Evolutionary conservation across 176 grass and related monocot species (phyloP), one percentile per base, ranked within the genome.

Genomic region (Carex parvula): DNA sequence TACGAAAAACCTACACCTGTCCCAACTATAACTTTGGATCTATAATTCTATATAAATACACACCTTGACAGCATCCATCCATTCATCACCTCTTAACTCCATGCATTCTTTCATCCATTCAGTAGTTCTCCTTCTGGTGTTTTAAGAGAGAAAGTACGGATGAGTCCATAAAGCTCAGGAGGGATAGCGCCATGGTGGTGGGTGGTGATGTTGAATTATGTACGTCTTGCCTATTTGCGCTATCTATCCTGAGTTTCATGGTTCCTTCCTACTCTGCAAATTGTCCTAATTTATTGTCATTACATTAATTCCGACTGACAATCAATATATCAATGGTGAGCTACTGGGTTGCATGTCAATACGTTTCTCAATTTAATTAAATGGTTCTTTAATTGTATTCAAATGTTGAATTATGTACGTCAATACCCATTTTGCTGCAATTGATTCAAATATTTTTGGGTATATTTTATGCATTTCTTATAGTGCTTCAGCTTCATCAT

Each of bases 181-280:
- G 86, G 80, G 86, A 88, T 88, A 88, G 86, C 80, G 70, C 86
- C 86, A 15, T 88, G 54, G 55, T 70, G 18, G 17, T 37, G 37
- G 44, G 17, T 48, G 21, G 37, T 48, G 48, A 26, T 53, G 30
- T 37, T 35, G 7, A 4, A 37, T 21, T 60, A 11, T 3, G 13
- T 82, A 35, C 33, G 21, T 20, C 35, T 56, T 67, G 80, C 15
- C 65, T 69, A 69, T 37, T 39, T 69, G 65, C 86, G 86, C 80
- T 88, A 83, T 88, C 86, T 83, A 88, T 88, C 86, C 68, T 88
- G 86, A 88, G 86, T 83, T 88, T 88, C 80, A 88, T 77, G 69
- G 86, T 64, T 84, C 68, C 80, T 88, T 83, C 70, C 68, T 84
- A 84, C 86, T 83, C 58, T 30, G 24, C 8, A 29, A 64, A 64